These are phyloP conservation scores for Extremus antarcticus DNA, from an alignment of 495 filamentous ascomycete genomes.

Conservation along the genomic window DNA sequence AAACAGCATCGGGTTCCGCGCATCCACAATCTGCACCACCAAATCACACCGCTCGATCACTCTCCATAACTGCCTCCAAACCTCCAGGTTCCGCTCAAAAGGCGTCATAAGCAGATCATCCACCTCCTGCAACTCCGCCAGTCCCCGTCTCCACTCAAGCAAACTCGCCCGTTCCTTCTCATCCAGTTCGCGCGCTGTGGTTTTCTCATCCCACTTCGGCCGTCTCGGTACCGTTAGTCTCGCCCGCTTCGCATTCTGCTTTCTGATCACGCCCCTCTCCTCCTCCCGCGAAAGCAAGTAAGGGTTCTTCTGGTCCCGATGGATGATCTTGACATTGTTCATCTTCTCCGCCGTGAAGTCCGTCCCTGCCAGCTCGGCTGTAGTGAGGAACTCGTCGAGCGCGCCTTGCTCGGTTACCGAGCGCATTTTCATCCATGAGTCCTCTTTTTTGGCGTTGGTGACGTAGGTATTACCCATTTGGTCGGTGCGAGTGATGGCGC, in stretches of 20 bases:
- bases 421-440: conserved; percentile 90
- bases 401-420: conserved; percentile 95
- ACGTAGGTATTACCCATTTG: conserved; percentile 24
- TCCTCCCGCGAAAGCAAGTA: conserved; percentile 84
- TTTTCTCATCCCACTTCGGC: conserved; percentile 75
- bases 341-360: conserved; percentile 99
- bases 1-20: conserved; percentile 87
- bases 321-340: conserved; percentile 97
- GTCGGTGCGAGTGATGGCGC: conserved; percentile 22
- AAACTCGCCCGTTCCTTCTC: conserved; percentile 67
- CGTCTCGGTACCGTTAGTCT: conserved; percentile 81
- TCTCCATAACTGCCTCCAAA: conserved; percentile 97
- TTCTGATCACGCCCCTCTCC: conserved; percentile 62
- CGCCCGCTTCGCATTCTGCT: conserved; percentile 66
- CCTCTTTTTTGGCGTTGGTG: conserved; percentile 53
- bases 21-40: conserved; percentile 97
- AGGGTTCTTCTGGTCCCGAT: conserved; percentile 87
- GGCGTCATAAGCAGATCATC: conserved; percentile 95
- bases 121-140: conserved; percentile 86
- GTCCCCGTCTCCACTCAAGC: conserved; percentile 75
- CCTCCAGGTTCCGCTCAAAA: conserved; percentile 94
- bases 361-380: conserved; percentile 89
- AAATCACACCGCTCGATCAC: conserved; percentile 96
- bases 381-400: conserved; percentile 75
- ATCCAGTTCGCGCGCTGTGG: conserved; percentile 74